Evolutionary conservation across 164 flowering plant species (phyloP).

Genomic region (Macadamia tetraphylla): DNA sequence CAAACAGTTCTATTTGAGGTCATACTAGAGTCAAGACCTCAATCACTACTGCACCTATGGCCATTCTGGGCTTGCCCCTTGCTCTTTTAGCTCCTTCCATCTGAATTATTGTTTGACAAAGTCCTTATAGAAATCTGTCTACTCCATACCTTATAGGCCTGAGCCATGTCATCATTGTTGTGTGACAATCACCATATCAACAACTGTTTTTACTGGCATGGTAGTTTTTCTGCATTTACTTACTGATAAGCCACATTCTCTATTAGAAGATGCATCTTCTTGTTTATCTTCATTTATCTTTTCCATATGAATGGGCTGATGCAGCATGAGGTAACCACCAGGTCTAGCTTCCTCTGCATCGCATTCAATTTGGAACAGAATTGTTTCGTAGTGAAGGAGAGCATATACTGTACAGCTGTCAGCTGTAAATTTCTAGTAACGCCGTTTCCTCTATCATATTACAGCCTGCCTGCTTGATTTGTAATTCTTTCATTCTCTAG

Average conservation of each 20-base stretch:
- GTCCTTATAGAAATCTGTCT: too few relatives aligned
- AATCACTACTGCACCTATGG: too few relatives aligned
- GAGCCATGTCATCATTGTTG: neutral
- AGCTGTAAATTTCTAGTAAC: conserved; percentile 10
- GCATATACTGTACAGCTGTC: conserved; percentile 5
- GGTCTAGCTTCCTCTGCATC: neutral
- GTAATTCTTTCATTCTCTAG: neutral
- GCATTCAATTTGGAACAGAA: conserved; percentile 15
- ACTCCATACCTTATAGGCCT: neutral
- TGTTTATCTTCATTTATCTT: conserved; percentile 1
- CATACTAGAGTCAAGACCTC: too few relatives aligned
- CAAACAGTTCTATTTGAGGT: too few relatives aligned
- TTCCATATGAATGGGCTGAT: neutral
- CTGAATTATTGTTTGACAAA: too few relatives aligned
- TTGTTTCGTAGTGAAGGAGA: conserved; percentile 4
- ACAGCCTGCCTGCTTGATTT: neutral
- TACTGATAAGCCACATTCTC: too few relatives aligned
- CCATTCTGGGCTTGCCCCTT: too few relatives aligned
- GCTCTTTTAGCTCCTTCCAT: neutral
- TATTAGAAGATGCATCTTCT: too few relatives aligned
- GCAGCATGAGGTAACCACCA: neutral
- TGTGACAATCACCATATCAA: neutral
- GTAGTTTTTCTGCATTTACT: too few relatives aligned
- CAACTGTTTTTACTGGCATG: too few relatives aligned
- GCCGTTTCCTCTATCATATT: conserved; percentile 1